A percentile compares a stretch with the other conserved stretches of the same genome.
Conservation (phyloP, 306 rosid genomes). For the Herpetospermum pedunculosum region DNA sequence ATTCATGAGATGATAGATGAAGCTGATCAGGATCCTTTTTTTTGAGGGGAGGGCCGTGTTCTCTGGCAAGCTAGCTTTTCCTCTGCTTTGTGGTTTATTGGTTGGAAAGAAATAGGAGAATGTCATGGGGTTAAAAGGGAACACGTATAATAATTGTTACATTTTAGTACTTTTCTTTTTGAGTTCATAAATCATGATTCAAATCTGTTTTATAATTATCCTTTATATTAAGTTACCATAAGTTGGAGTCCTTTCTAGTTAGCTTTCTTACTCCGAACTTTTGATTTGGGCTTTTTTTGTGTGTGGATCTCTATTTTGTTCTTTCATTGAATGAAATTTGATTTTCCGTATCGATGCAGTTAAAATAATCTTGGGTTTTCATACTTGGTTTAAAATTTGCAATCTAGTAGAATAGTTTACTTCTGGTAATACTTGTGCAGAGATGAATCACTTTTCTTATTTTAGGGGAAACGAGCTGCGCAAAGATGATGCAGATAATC, state of each 20-base stretch:
- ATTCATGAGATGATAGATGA: too few species aligned
- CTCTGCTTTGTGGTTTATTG: too few species aligned
- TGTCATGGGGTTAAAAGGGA: too few species aligned
- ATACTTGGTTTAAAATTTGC: background rate
- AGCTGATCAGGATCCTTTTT: too few species aligned
- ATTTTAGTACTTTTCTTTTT: background rate
- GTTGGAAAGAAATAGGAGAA: too few species aligned
- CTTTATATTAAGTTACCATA: background rate
- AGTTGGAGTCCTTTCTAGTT: background rate
- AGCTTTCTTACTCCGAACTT: background rate
- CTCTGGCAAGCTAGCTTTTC: too few species aligned
- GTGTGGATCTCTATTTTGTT: background rate
- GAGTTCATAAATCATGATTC: background rate
- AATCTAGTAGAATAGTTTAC: constrained; percentile 11
- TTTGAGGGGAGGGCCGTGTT: too few species aligned
- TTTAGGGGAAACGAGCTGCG: constrained; percentile 56
- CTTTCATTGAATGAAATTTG: background rate
- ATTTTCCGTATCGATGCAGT: background rate
- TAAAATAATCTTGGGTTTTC: background rate
- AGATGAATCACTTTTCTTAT: constrained; percentile 6
- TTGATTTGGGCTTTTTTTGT: background rate
- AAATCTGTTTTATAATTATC: background rate
- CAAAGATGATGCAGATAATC: constrained; percentile 48
- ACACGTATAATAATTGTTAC: background rate
- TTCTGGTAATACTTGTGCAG: background rate